phyloP scores from a whole-genome alignment of 2,329 filamentous ascomycete species.

The Dactylellina leptospora region DNA sequence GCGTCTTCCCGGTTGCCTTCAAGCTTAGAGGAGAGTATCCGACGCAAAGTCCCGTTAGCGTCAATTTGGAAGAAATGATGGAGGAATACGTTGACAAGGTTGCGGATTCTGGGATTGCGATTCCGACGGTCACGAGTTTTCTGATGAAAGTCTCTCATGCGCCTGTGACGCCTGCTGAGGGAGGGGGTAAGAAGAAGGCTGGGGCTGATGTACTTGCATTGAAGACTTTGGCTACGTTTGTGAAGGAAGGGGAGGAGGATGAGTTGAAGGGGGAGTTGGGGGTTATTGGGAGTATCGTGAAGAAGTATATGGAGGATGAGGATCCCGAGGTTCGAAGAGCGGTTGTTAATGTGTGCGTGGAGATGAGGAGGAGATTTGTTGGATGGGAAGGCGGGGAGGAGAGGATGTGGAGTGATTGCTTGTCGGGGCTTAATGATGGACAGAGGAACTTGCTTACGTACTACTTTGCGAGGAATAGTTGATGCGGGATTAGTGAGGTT shows the following conservation, averaged over 20 bases:
- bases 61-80: conserved; percentile 56
- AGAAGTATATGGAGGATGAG: conserved; percentile 57
- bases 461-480: conserved; percentile 57
- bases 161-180: conserved; percentile 13
- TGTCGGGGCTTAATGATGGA: conserved; percentile 55
- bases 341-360: conserved; percentile 56
- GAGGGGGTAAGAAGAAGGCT: conserved; percentile 48
- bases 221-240: conserved; percentile 53
- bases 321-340: conserved; percentile 56
- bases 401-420: conserved; percentile 56
- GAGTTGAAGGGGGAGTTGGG: conserved; percentile 51
- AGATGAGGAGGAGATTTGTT: conserved; percentile 56
- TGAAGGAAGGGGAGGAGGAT: conserved; percentile 53
- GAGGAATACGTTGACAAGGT: conserved; percentile 56
- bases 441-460: conserved; percentile 57
- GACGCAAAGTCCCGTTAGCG: conserved; percentile 55
- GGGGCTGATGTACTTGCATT: conserved; percentile 55
- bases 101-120: conserved; percentile 54
- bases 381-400: conserved; percentile 52
- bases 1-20: conserved; percentile 55
- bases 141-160: conserved; percentile 44
- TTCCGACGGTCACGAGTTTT: conserved; percentile 54
- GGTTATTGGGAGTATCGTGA: conserved; percentile 54
- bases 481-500: no score
- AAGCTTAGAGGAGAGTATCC: conserved; percentile 56